Percentiles rank a stretch among this genome's conserved stretches.
phyloP scores from a whole-genome alignment of 192 early-diverging fungal genomes.

The Rhizophagus sp. region DNA sequence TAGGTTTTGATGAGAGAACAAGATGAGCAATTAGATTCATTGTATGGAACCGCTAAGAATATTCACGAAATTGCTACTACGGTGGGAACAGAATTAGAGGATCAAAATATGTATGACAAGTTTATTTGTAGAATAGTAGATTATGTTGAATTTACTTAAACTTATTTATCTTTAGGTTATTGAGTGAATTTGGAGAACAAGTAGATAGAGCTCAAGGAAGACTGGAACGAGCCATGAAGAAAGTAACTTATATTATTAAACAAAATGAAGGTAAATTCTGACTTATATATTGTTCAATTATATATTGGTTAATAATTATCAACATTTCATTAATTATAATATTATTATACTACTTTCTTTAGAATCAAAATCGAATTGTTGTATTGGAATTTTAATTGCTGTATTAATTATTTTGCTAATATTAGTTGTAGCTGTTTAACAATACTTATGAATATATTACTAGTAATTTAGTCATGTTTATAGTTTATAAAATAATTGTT shows the following conservation, averaged over 20 bases:
- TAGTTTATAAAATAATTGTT: not conserved
- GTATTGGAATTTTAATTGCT: conserved; percentile 54
- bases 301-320: not conserved
- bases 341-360: not conserved
- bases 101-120: conserved; percentile 47
- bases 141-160: not conserved
- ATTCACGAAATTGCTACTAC: conserved; percentile 61
- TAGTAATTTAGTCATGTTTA: not conserved
- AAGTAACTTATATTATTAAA: conserved; percentile 54
- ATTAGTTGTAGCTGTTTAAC: conserved; percentile 42
- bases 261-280: conserved; percentile 54
- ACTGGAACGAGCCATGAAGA: conserved; percentile 50
- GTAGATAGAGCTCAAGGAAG: conserved; percentile 48
- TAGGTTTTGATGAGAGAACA: conserved; percentile 60
- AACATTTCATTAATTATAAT: not conserved
- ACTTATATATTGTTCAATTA: too few relatives aligned
- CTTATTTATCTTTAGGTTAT: conserved; percentile 32
- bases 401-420: conserved; percentile 57
- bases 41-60: conserved; percentile 55
- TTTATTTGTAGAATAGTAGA: not conserved
- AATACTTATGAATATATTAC: not conserved
- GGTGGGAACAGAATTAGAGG: conserved; percentile 56
- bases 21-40: conserved; percentile 57
- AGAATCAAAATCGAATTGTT: conserved; percentile 57
- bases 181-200: conserved; percentile 58